Evolutionary conservation across 2,329 filamentous ascomycete genomes (phyloP).

Genomic region (Sclerotinia trifoliorum): DNA sequence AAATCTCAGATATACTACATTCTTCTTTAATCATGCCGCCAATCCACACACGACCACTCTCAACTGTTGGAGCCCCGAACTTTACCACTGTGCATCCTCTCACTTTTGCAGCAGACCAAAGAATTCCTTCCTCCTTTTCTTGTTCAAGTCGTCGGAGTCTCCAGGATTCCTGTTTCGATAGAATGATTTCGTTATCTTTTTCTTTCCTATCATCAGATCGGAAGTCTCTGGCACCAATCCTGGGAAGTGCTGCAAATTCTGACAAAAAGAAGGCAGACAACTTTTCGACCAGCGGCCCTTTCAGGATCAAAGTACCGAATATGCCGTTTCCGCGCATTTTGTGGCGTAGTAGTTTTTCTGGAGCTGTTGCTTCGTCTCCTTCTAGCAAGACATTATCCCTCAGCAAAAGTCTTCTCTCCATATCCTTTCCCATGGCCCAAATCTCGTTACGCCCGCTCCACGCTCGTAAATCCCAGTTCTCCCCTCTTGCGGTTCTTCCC

Average conservation of each 20-base stretch:
- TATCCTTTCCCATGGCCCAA: slow-evolving; percentile 51
- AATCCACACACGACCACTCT: slow-evolving; percentile 79
- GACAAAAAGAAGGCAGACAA: slow-evolving; percentile 73
- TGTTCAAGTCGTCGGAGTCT: slow-evolving; percentile 53
- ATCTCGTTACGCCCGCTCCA: slow-evolving; percentile 89
- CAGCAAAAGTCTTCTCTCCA: slow-evolving; percentile 65
- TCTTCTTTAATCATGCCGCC: slow-evolving; percentile 71
- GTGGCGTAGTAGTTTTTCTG: slow-evolving; percentile 46
- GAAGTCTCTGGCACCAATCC: slow-evolving; percentile 82
- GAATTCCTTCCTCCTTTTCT: slow-evolving; percentile 60
- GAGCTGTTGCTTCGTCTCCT: slow-evolving; percentile 46
- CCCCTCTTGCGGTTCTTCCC: slow-evolving; percentile 78
- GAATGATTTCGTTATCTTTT: slow-evolving; percentile 41
- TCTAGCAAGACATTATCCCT: slow-evolving; percentile 80
- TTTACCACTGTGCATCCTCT: slow-evolving; percentile 87
- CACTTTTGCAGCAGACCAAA: slow-evolving; percentile 81
- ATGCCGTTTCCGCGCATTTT: slow-evolving; percentile 75
- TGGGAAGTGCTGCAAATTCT: slow-evolving; percentile 74
- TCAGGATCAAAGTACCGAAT: slow-evolving; percentile 81
- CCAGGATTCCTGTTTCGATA: slow-evolving; percentile 52
- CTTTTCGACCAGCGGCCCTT: slow-evolving; percentile 65
- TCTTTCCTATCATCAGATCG: slow-evolving; percentile 52
- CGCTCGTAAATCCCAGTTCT: slow-evolving; percentile 78
- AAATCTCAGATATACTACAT: slow-evolving; percentile 66
- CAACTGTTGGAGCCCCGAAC: slow-evolving; percentile 78